Percentiles rank a stretch among this genome's conserved stretches.
Conservation (phyloP, 2,329 filamentous ascomycete genomes). For the Aspergillus luchuensis region DNA sequence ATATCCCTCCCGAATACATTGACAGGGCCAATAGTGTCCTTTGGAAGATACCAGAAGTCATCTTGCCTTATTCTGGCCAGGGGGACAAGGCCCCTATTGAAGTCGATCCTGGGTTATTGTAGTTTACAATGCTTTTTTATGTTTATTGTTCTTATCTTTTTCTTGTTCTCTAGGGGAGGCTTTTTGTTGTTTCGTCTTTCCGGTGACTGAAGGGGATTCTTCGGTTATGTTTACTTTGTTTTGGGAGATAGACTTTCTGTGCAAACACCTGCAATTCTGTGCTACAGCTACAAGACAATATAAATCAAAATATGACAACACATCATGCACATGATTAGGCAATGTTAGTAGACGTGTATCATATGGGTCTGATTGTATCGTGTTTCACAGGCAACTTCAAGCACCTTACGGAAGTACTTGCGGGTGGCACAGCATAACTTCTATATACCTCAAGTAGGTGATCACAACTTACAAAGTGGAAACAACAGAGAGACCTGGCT, state of each 20-base stretch:
- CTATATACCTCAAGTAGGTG: background rate
- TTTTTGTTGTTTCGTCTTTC: background rate
- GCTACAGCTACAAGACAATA: background rate
- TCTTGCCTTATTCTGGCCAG: constrained; percentile 23
- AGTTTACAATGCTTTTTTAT: background rate
- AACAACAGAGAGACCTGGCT: background rate
- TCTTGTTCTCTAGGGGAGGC: background rate
- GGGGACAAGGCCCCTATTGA: constrained; percentile 22
- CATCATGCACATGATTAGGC: background rate
- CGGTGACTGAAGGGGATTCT: background rate
- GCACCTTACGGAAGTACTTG: background rate
- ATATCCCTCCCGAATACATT: constrained; percentile 25
- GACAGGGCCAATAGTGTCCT: constrained; percentile 27
- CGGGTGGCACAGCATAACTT: background rate
- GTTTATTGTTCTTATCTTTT: background rate
- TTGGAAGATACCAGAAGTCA: constrained; percentile 33
- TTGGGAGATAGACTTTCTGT: background rate
- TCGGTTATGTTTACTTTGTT: background rate
- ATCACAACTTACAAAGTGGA: background rate
- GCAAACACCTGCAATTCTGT: background rate
- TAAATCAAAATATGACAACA: background rate
- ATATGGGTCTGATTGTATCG: background rate
- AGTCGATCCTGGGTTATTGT: constrained; percentile 27
- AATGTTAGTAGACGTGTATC: background rate
- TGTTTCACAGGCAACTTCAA: background rate